Percentiles rank a stretch among this genome's conserved stretches.
Conservation (phyloP, 805 yeast species). For the Cyberlindnera mycetangii region DNA sequence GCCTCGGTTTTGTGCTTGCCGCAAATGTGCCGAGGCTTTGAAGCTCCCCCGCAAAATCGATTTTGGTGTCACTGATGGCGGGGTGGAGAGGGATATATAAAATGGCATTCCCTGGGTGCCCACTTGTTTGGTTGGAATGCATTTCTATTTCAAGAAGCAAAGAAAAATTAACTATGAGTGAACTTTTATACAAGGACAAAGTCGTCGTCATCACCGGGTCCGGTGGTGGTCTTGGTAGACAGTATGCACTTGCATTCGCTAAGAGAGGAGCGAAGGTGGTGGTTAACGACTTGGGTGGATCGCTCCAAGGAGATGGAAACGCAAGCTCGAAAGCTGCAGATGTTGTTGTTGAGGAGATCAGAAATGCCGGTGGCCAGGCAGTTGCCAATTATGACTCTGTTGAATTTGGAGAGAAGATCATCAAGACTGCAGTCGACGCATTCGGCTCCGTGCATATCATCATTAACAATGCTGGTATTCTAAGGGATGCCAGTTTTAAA, state of each 20-base stretch:
- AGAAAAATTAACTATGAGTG: slow-evolving; percentile 6
- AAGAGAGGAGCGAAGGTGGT: slow-evolving; percentile 92
- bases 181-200: slow-evolving; percentile 67
- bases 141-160: too few species aligned
- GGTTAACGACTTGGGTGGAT: slow-evolving; percentile 90
- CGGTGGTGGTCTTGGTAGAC: slow-evolving; percentile 94
- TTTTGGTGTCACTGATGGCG: slow-evolving; percentile 7
- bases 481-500: slow-evolving; percentile 82
- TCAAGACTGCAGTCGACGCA: slow-evolving; percentile 78
- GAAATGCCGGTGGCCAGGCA: slow-evolving; percentile 73
- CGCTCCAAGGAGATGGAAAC: slow-evolving; percentile 70
- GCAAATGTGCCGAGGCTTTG: slow-evolving; percentile 4
- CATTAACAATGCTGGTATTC: slow-evolving; percentile 92
- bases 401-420: slow-evolving; percentile 76
- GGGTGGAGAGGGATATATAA: slow-evolving; percentile 4
- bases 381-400: slow-evolving; percentile 94
- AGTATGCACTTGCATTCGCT: slow-evolving; percentile 85
- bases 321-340: slow-evolving; percentile 79
- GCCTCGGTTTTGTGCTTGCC: neutral
- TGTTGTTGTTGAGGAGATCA: slow-evolving; percentile 82
- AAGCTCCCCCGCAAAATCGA: slow-evolving; percentile 2
- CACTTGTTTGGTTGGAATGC: too few species aligned
- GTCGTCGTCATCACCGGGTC: slow-evolving; percentile 96
- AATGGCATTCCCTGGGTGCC: too few species aligned
- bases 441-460: slow-evolving; percentile 88